phyloP scores from a whole-genome alignment of 345 rosid genomes.

The Boechera divaricarpa region DNA sequence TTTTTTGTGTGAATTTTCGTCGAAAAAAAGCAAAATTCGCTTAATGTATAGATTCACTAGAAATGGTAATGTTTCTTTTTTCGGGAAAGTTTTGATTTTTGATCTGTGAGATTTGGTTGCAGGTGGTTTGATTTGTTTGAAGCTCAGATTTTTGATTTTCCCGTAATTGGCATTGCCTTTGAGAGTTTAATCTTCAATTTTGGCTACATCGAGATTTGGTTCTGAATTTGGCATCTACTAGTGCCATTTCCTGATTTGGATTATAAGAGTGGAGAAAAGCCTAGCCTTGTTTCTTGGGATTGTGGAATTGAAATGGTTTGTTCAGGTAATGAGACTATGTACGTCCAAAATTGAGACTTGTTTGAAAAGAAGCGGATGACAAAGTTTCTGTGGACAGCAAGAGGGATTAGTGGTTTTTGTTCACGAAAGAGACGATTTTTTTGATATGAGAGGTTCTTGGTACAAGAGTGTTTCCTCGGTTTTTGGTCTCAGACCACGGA shows the following conservation, averaged over 20 bases:
- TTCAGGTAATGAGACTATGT: slow-evolving; percentile 32
- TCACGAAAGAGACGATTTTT: slow-evolving; percentile 21
- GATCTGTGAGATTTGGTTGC: slow-evolving; percentile 47
- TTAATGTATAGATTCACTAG: slow-evolving; percentile 22
- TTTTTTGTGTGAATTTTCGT: neutral
- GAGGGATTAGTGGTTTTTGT: slow-evolving; percentile 39
- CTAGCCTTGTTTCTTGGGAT: slow-evolving; percentile 2
- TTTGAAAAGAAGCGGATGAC: slow-evolving; percentile 52
- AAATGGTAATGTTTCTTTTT: slow-evolving; percentile 27
- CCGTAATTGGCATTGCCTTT: slow-evolving; percentile 40
- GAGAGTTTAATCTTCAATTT: slow-evolving; percentile 24
- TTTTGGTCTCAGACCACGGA: slow-evolving; percentile 73
- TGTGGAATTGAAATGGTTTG: neutral
- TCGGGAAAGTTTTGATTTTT: slow-evolving; percentile 33
- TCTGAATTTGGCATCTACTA: slow-evolving; percentile 36
- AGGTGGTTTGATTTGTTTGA: slow-evolving; percentile 44
- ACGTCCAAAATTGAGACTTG: slow-evolving; percentile 40
- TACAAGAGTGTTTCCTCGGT: slow-evolving; percentile 58
- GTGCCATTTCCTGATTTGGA: slow-evolving; percentile 40
- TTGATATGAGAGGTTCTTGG: slow-evolving; percentile 95
- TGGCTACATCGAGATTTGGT: slow-evolving; percentile 25
- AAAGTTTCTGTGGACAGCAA: slow-evolving; percentile 43
- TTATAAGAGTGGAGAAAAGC: slow-evolving; percentile 34
- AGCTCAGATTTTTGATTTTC: slow-evolving; percentile 27
- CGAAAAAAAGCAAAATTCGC: slow-evolving; percentile 8